Evolutionary conservation across 2,329 filamentous ascomycete species (phyloP), one percentile per base, ranked within the genome.

Genomic region (Rachicladosporium sp.): DNA sequence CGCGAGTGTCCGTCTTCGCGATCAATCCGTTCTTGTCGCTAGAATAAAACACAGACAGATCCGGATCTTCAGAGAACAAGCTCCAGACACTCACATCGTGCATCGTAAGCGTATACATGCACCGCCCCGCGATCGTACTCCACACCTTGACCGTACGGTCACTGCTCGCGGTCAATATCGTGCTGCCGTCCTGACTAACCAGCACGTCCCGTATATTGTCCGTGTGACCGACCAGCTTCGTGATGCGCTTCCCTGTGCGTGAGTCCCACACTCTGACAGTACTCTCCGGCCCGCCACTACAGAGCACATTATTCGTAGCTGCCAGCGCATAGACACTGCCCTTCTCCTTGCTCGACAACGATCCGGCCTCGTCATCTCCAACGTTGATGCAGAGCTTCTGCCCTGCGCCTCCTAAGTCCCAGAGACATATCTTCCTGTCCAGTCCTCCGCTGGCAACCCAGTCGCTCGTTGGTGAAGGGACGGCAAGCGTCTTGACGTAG

Each of bases 61-160:
- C 74, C 1, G 88, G 87, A 51, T 93, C 78, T 39, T 89, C 80
- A 0, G 91, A 95, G 61, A 82, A 93, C 13, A 98, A 70, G 1
- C 86, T 93, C 91, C 91, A 98, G 13, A 98, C 85, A 57, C 88
- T 95, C 56, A 94, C 87, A 56, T 93, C 93, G 64, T 98, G 91
- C 91, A 98, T 98, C 40, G 88, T 95, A 51, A 98, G 74, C 1
- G 91, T 98, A 62, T 95, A 86, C 81, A 96, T 89, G 69, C 91
- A 98, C 50, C 91, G 75, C 40, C 91, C 91, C 13, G 87, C 89
- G 8, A 84, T 91, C 50, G 96, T 80, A 49, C 88, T 95, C 91
- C 91, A 98, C 42, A 96, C 78, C 66, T 98, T 98, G 66, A 98
- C 81, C 0, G 91, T 96, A 63, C 93, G 87, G 59, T 98, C 91